Base-by-base conservation (phyloP, 371 early-diverging fungal species). In the Saksenaea oblongispora region DNA sequence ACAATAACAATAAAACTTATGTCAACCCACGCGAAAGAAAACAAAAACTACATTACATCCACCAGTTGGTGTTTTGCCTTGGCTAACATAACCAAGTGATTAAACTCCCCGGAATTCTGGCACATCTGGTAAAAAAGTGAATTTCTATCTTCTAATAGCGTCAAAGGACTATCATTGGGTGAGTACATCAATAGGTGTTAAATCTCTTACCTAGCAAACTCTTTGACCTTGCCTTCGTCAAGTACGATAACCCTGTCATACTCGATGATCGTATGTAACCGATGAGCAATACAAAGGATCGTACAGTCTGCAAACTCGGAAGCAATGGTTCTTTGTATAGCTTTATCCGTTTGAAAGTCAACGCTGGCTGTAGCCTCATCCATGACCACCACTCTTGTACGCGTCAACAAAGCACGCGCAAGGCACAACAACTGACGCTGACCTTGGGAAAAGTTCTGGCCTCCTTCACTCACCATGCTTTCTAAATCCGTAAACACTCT, bases 351-450 rank as follows among this genome's bases (percentile, higher is more conserved):
- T 14, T 74, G 76, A 54, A 76, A 80, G 60, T 91, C 91, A 9
- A 90, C 78, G 61, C 70, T 83, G 34, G 88, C 73, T 34, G 78
- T 73, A 69, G 72, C 67, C 47, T 83, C 84, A 51, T 83, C 84
- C 76, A 83, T 71, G 22, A 83, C 26, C 42, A 87, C 62, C 27
- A 88, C 79, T 28, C 74, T 73, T 3, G 70, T 51, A 34, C 59
- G 24, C 18, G 51, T 64, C 15, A 93, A 65, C 59, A 93, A 66
- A 5, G 93, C 91, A 53, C 94, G 85, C 7, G 90, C 89, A 54
- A 94, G 76, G 18, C 89, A 84, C 37, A 95, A 72, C 64, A 93
- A 72, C 73, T 94, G 94, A 17, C 87, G 78, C 66, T 94, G 89
- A n/a, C 95, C 95, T 34, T 90, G 82, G 11, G 87, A 86, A 58